Evolutionary conservation across 2,329 filamentous ascomycete species (phyloP).

Genomic region (Cladosporium oxysporum): DNA sequence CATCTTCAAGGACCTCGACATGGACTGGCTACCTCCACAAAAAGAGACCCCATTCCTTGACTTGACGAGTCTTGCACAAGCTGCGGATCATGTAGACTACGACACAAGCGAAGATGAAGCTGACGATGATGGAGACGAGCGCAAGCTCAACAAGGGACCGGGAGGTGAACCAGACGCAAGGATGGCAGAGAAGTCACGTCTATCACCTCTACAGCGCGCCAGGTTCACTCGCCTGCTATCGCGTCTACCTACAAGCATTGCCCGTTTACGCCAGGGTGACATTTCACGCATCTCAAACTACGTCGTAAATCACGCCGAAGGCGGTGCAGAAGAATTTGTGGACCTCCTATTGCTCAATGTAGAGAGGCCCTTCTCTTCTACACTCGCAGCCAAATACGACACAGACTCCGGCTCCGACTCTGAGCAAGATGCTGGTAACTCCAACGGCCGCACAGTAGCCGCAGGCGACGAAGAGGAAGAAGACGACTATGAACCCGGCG

Average conservation of each 20-base stretch:
- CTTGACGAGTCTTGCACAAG: constrained; percentile 69
- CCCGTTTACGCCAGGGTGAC: constrained; percentile 77
- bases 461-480: constrained; percentile 38
- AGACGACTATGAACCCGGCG: constrained; percentile 43
- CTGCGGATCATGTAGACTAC: constrained; percentile 82
- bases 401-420: constrained; percentile 35
- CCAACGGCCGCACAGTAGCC: constrained; percentile 34
- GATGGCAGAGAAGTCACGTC: constrained; percentile 55
- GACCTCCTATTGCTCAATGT: constrained; percentile 83
- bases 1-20: constrained; percentile 70
- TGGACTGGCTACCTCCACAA: constrained; percentile 76
- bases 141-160: constrained; percentile 43
- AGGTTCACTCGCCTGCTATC: constrained; percentile 83
- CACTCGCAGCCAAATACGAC: constrained; percentile 64
- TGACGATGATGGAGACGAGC: constrained; percentile 54
- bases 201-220: constrained; percentile 81
- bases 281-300: constrained; percentile 84
- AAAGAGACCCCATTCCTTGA: constrained; percentile 65
- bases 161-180: constrained; percentile 42
- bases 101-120: constrained; percentile 85
- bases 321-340: constrained; percentile 88
- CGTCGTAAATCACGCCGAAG: constrained; percentile 81
- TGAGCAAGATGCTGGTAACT: constrained; percentile 5
- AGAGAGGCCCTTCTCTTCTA: constrained; percentile 71
- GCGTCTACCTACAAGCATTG: constrained; percentile 73